Conservation (phyloP, 139 green algal species). For the Desmodesmus armatus region DNA sequence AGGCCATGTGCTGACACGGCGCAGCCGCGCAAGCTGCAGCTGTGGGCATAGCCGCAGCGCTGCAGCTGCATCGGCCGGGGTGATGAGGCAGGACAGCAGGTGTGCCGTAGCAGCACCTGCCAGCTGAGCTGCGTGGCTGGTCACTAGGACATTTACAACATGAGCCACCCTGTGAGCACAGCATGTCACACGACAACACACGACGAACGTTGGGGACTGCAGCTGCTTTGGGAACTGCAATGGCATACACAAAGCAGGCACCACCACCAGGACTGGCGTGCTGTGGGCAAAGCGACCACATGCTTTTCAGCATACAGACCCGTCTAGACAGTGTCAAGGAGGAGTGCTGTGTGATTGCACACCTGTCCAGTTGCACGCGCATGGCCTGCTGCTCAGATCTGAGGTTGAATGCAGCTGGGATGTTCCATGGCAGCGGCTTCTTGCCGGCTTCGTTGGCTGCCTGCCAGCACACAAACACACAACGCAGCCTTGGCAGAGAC, state of each 20-base stretch:
- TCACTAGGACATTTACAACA: constrained; percentile 4
- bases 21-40: neutral
- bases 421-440: constrained; percentile 28
- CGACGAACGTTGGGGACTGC: neutral
- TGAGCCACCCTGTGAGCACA: neutral
- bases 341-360: too few species aligned
- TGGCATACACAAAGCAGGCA: too few species aligned
- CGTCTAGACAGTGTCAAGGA: too few species aligned
- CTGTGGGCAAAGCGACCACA: too few species aligned
- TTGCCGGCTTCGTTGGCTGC: neutral
- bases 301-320: too few species aligned
- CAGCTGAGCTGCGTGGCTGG: constrained; percentile 10
- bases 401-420: neutral
- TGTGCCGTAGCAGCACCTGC: neutral
- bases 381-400: neutral
- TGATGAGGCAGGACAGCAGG: neutral
- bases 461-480: neutral
- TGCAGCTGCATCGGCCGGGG: neutral
- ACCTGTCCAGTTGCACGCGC: neutral
- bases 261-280: too few species aligned
- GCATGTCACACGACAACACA: neutral
- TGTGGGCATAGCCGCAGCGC: constrained; percentile 9
- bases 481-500: too few species aligned
- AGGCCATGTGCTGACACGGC: neutral
- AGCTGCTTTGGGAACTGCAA: too few species aligned